These are phyloP conservation scores for Leptographium lundbergii DNA, from an alignment of 2,329 filamentous ascomycete genomes.

Conservation along the genomic window DNA sequence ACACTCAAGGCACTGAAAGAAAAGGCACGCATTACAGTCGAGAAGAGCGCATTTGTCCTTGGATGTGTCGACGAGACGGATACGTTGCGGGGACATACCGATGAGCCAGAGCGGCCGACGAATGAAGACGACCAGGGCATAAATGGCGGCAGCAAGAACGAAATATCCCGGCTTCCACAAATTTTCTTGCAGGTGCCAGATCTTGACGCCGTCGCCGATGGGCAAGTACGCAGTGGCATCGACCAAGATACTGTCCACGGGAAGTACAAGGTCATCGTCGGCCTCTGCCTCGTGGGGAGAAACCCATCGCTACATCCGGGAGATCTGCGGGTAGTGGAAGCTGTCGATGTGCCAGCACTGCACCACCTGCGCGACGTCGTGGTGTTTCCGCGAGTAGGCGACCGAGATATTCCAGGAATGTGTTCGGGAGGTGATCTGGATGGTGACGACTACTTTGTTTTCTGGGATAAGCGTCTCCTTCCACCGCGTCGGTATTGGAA, in stretches of 20 bases:
- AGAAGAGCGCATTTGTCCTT: slow-evolving; percentile 74
- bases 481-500: slow-evolving; percentile 47
- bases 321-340: slow-evolving; percentile 77
- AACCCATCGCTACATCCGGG: slow-evolving; percentile 92
- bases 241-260: slow-evolving; percentile 17
- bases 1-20: slow-evolving; percentile 83
- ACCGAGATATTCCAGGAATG: slow-evolving; percentile 72
- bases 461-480: slow-evolving; percentile 73
- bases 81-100: slow-evolving; percentile 56
- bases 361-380: slow-evolving; percentile 73
- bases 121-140: slow-evolving; percentile 17
- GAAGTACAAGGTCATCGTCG: slow-evolving; percentile 52
- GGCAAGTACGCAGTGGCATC: slow-evolving; percentile 14
- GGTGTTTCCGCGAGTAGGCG: slow-evolving; percentile 51
- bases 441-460: slow-evolving; percentile 88
- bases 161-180: slow-evolving; percentile 52
- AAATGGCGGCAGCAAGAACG: slow-evolving; percentile 14
- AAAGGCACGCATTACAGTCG: slow-evolving; percentile 73
- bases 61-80: slow-evolving; percentile 80
- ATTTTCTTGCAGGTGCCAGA: slow-evolving; percentile 78
- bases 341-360: slow-evolving; percentile 62
- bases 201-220: slow-evolving; percentile 23
- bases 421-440: slow-evolving; percentile 92
- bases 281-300: slow-evolving; percentile 71
- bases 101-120: slow-evolving; percentile 18